Conservation (phyloP, 257 asterid genomes). For the Nicotiana obtusifolia region DNA sequence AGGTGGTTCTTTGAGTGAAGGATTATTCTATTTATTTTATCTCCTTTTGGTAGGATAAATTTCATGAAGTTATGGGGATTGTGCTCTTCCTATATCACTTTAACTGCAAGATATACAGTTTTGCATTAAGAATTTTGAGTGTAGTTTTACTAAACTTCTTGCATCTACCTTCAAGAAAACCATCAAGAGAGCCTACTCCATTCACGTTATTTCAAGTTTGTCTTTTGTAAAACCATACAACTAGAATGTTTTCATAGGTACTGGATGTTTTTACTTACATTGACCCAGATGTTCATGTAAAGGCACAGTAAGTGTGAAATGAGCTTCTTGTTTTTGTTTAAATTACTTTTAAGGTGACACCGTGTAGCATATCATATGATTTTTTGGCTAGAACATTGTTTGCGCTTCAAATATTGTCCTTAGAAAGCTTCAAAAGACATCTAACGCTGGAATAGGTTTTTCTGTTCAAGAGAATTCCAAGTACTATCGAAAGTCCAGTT, state of each 20-base stretch:
- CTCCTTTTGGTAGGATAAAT: not conserved
- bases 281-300: not conserved
- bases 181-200: not conserved
- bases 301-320: not conserved
- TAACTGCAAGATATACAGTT: conserved; percentile 2
- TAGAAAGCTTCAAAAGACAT: not conserved
- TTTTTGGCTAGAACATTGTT: not conserved
- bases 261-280: not conserved
- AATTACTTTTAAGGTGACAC: not conserved
- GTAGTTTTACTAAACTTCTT: not conserved
- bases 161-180: not conserved
- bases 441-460: not conserved
- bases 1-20: not conserved
- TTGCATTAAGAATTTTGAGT: not conserved
- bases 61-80: not conserved
- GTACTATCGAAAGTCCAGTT: not conserved
- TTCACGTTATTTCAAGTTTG: not conserved
- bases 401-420: not conserved
- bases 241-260: not conserved
- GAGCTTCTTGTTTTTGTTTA: not conserved
- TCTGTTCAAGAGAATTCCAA: not conserved
- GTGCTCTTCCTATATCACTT: not conserved
- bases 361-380: not conserved
- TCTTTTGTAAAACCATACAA: not conserved
- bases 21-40: not conserved